Evolutionary conservation across 495 filamentous ascomycete genomes (phyloP), one percentile per base, ranked within the genome.

Genomic region (Usnea hakonensis): DNA sequence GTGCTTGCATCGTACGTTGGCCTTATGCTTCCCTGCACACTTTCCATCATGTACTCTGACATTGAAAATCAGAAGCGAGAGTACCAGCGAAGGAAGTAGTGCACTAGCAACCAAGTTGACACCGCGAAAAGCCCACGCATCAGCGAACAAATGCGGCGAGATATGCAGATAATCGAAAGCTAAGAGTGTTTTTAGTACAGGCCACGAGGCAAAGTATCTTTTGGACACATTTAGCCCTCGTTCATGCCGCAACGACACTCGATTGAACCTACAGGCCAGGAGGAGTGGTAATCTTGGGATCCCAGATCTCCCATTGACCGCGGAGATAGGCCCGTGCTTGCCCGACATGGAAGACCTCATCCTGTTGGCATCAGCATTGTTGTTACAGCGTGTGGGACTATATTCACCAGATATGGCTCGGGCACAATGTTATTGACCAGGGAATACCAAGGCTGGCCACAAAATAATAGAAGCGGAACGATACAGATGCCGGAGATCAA

Each of bases 251-350:
- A n/a, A 28, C 4, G 17, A 23, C 14, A 36, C 44, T 5, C 16
- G 36, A 30, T 26, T n/a, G 28, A 40, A 83, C 78, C 68, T 80
- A 96, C 77, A 97, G 78, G 23, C 92, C 95, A 9, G 94, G 91
- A 2, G 94, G 94, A 3, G 94, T 98, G 11, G 94, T 98, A 64
- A 98, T 90, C 70, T 97, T 97, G 17, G 90, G 88, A 73, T 98
- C 92, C 95, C 95, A 98, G 21, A 86, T 75, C 36, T 72, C 70
- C 75, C 86, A 97, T 33, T 83, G 78, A 21, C 88, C 85, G 23
- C 79, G 66, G 74, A 92, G 96, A 72, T 97, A 98, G 11, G 81
- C 80, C 59, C 95, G 88, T 0, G 91, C 91, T 74, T 98, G 94
- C 3, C 90, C 87, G 55, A 97, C 85, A 68, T 98, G 94, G 73